Base-by-base conservation (phyloP, 1,284 basidiomycete species). In the Gymnopus androsaceus region DNA sequence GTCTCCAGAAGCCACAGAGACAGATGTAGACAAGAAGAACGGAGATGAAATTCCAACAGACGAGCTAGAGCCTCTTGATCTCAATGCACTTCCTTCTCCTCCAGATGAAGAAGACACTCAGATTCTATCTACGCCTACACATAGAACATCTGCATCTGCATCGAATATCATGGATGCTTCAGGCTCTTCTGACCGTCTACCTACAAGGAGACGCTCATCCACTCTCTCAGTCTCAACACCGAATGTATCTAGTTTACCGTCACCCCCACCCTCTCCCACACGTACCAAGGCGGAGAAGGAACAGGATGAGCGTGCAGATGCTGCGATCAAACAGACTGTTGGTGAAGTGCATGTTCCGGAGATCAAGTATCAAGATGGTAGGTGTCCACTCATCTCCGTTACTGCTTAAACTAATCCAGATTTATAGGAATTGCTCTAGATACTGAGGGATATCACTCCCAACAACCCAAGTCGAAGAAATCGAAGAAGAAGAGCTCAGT, bases 31-130 rank as follows among this genome's bases (percentile, higher is more conserved):
- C 6, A 75, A 73, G 59, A 71, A 70, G 57, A 69, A 66, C 49
- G 58, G 64, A 51, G 66, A 65, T 14, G 65, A 61, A 19, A 28
- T 28, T 44, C n/a, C 55, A 38, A 49, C 62, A 55, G 62, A 56
- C 46, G 85, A 87, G 62, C 85, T 85, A 15, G 84, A 87, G 47
- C 87, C 83, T 62, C 73, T 88, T 44, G 86, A 88, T 65, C 75
- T 88, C 36, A 69, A 87, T 67, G 83, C 81, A 7, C 61, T 72
- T 11, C 58, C 68, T 15, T 56, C 61, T 19, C 55, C 63, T 37
- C 48, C 60, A 41, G 45, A 52, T 17, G 51, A n/a, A 61, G 8
- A 57, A 56, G 5, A 54, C 21, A 34, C 40, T 27, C 27, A 28
- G 25, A 9, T 31, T 15, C 31, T 23, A 12, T 25, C 58, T 31